Evolutionary conservation across 768 basidiomycete genomes (phyloP).

Genomic region (Serendipita sp.): DNA sequence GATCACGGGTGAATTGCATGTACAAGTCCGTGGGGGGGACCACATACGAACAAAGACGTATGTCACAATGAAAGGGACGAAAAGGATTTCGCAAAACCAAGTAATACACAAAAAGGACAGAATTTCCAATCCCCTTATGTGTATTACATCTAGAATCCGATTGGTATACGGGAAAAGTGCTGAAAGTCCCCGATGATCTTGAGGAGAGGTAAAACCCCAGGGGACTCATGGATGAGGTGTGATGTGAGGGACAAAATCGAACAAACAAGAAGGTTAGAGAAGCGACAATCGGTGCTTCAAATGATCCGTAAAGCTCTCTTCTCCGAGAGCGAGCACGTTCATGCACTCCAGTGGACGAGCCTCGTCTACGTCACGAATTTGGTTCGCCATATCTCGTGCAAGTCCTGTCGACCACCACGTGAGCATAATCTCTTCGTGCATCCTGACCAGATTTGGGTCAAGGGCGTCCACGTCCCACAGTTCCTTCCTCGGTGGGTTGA

Average conservation of each 20-base stretch:
- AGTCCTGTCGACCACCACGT: neutral
- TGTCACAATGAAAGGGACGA: too few relatives aligned
- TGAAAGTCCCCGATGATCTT: too few relatives aligned
- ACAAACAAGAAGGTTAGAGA: neutral
- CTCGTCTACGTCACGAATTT: neutral
- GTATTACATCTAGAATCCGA: too few relatives aligned
- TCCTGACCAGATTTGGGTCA: neutral
- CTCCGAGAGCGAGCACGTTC: neutral
- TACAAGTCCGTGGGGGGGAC: too few relatives aligned
- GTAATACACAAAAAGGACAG: too few relatives aligned
- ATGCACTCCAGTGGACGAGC: neutral
- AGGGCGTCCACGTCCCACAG: constrained; percentile 2
- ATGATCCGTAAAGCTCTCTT: neutral
- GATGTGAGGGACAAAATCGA: neutral
- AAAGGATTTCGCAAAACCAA: too few relatives aligned
- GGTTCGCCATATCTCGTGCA: neutral
- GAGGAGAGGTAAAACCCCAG: too few relatives aligned
- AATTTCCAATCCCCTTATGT: too few relatives aligned
- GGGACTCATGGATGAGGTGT: too few relatives aligned
- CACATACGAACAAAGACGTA: too few relatives aligned
- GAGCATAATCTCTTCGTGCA: neutral
- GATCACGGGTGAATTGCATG: too few relatives aligned
- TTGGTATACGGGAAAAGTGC: too few relatives aligned
- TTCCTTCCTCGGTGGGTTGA: neutral
- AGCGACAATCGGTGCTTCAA: neutral